A percentile compares a stretch with the other conserved stretches of the same genome.
Conservation (phyloP, 305 asterid genomes). For the Salvia sclarea region DNA sequence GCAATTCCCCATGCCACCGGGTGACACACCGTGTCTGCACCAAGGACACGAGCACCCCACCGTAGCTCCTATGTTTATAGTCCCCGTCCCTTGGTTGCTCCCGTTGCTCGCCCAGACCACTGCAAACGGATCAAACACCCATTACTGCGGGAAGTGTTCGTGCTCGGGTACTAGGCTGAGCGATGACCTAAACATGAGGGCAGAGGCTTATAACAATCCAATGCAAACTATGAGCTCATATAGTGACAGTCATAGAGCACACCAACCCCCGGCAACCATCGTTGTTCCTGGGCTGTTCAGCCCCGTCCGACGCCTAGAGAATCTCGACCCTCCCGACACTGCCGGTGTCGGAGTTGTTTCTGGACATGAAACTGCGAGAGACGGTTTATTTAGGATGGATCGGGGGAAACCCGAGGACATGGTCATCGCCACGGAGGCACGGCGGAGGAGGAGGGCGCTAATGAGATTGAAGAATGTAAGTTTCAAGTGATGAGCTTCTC, state of each 20-base stretch:
- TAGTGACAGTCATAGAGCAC: conserved; percentile 15
- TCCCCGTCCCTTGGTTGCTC: conserved; percentile 56
- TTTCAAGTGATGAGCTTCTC: conserved; percentile 10
- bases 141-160: conserved; percentile 31
- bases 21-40: conserved; percentile 27
- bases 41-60: conserved; percentile 38
- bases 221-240: neutral
- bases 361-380: conserved; percentile 13
- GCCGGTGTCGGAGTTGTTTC: conserved; percentile 16
- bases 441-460: conserved; percentile 73
- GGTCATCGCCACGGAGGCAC: conserved; percentile 48
- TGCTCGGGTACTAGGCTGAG: conserved; percentile 24
- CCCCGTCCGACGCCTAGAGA: conserved; percentile 20
- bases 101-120: conserved; percentile 36
- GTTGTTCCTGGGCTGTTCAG: conserved; percentile 28
- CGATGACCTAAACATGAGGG: conserved; percentile 25
- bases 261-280: conserved; percentile 1
- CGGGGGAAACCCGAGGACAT: conserved; percentile 31
- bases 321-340: neutral
- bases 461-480: conserved; percentile 47
- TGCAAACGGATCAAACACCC: conserved; percentile 16
- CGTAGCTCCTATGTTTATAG: conserved; percentile 38
- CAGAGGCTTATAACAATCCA: conserved; percentile 13
- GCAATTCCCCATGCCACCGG: conserved; percentile 21
- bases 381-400: conserved; percentile 14